Conservation (phyloP, 192 early-diverging fungal genomes). For the Helicostylum pulchrum region DNA sequence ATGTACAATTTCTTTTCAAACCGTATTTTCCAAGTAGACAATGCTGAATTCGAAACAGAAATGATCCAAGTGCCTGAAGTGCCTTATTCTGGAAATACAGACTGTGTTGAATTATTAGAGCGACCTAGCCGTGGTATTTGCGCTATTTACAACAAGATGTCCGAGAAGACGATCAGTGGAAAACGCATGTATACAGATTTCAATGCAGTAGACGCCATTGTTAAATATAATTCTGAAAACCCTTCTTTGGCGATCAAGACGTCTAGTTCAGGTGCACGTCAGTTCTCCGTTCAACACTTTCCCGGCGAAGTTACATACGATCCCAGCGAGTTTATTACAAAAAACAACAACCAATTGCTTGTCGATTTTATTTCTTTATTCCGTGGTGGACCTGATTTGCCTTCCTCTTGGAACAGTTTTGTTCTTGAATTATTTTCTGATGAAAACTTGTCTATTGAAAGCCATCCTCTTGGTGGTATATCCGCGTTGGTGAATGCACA, state of each 20-base stretch:
- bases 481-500: conserved; percentile 70
- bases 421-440: conserved; percentile 70
- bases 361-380: conserved; percentile 85
- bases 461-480: conserved; percentile 64
- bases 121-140: conserved; percentile 48
- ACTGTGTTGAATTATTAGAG: conserved; percentile 49
- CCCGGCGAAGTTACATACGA: conserved; percentile 70
- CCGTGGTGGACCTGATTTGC: conserved; percentile 49
- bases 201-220: conserved; percentile 30
- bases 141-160: conserved; percentile 41
- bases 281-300: conserved; percentile 75
- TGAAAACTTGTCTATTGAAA: conserved; percentile 63
- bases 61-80: conserved; percentile 53
- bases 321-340: conserved; percentile 65
- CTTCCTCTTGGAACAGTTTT: conserved; percentile 68
- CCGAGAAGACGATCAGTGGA: conserved; percentile 30
- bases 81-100: conserved; percentile 55
- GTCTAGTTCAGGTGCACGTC: conserved; percentile 20
- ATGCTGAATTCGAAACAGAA: conserved; percentile 47
- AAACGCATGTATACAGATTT: conserved; percentile 39
- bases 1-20: conserved; percentile 54
- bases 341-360: conserved; percentile 65
- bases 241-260: conserved; percentile 35
- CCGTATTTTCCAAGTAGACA: conserved; percentile 47
- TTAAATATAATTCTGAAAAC: conserved; percentile 30